phyloP scores from a whole-genome alignment of 73 alveolate genomes.

The Paramecium bursaria region DNA sequence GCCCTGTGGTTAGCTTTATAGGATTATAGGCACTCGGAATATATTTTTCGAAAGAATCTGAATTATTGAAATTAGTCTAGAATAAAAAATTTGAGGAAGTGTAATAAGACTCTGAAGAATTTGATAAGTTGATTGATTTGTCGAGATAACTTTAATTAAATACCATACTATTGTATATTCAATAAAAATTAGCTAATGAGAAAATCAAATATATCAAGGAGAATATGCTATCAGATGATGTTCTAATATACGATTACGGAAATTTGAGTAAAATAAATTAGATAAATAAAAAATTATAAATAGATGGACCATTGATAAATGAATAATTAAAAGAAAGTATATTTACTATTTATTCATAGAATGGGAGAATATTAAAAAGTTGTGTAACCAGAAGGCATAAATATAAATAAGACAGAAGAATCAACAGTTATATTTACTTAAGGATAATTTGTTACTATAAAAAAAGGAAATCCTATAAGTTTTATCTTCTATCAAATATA shows the following conservation, averaged over 20 bases:
- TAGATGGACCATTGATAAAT: conserved; percentile 30
- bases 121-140: neutral
- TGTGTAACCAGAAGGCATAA: neutral
- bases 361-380: conserved; percentile 11
- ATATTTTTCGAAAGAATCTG: conserved; percentile 40
- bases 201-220: conserved; percentile 34
- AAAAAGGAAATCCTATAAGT: neutral
- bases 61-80: conserved; percentile 7
- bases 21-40: conserved; percentile 22
- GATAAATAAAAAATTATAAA: conserved; percentile 7
- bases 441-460: neutral
- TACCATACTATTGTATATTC: neutral
- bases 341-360: too few relatives aligned
- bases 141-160: neutral
- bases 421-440: neutral
- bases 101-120: neutral
- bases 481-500: neutral
- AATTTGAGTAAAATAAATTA: conserved; percentile 27
- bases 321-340: conserved; percentile 11
- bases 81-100: neutral
- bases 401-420: neutral
- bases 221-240: neutral
- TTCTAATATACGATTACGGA: conserved; percentile 36
- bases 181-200: conserved; percentile 9
- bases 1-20: conserved; percentile 5